Conservation (phyloP, 1,284 basidiomycete species). For the Lignosus rhinocerotis region DNA sequence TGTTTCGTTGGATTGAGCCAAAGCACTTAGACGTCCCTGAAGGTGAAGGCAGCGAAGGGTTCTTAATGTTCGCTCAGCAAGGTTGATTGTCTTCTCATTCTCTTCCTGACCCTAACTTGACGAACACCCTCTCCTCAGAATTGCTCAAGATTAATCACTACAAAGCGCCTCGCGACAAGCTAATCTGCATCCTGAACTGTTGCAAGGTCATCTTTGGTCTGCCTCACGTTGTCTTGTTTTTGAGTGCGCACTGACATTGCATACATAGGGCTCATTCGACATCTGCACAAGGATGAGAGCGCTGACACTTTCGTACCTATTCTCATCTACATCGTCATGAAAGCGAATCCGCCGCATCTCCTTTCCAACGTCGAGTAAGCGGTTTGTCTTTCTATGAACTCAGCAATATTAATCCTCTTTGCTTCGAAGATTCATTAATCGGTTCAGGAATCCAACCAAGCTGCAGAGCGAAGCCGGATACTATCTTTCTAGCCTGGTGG, state of each 20-base stretch:
- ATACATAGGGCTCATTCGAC: slow-evolving; percentile 79
- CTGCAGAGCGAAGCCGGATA: slow-evolving; percentile 96
- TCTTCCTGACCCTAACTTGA: not conserved
- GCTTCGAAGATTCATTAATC: slow-evolving; percentile 81
- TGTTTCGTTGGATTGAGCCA: slow-evolving; percentile 91
- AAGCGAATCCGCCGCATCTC: slow-evolving; percentile 91
- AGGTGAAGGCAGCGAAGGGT: slow-evolving; percentile 73
- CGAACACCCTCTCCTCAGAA: slow-evolving; percentile 48
- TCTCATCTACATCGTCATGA: slow-evolving; percentile 92
- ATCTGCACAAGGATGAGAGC: slow-evolving; percentile 75
- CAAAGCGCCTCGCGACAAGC: slow-evolving; percentile 96
- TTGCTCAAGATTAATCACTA: slow-evolving; percentile 97
- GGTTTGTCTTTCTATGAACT: not conserved
- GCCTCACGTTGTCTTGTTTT: slow-evolving; percentile 29
- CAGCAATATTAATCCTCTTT: not conserved
- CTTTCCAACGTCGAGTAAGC: slow-evolving; percentile 92
- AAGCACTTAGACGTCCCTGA: slow-evolving; percentile 86
- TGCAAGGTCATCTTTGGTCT: slow-evolving; percentile 99
- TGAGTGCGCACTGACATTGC: slow-evolving; percentile 3
- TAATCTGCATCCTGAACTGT: slow-evolving; percentile 96
- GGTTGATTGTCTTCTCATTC: slow-evolving; percentile 43
- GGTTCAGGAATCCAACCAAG: slow-evolving; percentile 89
- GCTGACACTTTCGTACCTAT: slow-evolving; percentile 96
- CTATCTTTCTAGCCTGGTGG: slow-evolving; percentile 90
- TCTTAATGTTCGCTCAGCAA: slow-evolving; percentile 93